A percentile compares a stretch with the other conserved stretches of the same genome.
These are phyloP conservation scores for Carex arenaria DNA, from an alignment of 202 grass and related monocot genomes.

Conservation along the genomic window DNA sequence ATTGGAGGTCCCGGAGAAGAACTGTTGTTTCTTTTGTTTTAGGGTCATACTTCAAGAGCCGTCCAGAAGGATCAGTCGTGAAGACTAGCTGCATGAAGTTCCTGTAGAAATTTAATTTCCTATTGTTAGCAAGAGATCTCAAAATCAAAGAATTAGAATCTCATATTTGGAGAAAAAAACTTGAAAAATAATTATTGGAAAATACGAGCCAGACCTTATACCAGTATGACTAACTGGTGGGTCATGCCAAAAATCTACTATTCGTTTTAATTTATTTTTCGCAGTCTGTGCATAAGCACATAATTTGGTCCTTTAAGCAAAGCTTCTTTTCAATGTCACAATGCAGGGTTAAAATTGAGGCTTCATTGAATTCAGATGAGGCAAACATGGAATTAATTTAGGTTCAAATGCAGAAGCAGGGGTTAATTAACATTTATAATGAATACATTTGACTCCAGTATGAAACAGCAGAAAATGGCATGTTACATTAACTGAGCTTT, in stretches of 20 bases:
- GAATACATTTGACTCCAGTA: not conserved
- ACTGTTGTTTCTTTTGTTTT: slow-evolving; percentile 74
- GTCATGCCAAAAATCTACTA: not conserved
- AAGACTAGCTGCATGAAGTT: slow-evolving; percentile 88
- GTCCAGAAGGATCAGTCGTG: slow-evolving; percentile 68
- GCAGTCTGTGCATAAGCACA: not conserved
- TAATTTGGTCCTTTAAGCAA: not conserved
- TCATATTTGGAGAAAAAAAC: not conserved
- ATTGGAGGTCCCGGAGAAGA: slow-evolving; percentile 71
- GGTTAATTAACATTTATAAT: not conserved
- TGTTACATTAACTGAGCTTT: not conserved
- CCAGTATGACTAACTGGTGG: no score
- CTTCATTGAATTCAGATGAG: not conserved
- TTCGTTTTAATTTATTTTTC: not conserved
- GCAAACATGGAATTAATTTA: not conserved
- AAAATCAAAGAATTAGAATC: not conserved
- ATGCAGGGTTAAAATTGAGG: not conserved
- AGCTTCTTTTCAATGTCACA: not conserved
- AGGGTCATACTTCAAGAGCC: slow-evolving; percentile 70
- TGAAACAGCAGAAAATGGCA: not conserved
- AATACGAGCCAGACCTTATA: not conserved
- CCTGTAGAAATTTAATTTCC: slow-evolving; percentile 35
- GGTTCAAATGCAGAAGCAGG: not conserved
- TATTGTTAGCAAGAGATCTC: not conserved
- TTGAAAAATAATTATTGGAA: not conserved